Evolutionary conservation across 139 green algal species (phyloP), one percentile per base, ranked within the genome.

Genomic region (Picochlorum sp.): DNA sequence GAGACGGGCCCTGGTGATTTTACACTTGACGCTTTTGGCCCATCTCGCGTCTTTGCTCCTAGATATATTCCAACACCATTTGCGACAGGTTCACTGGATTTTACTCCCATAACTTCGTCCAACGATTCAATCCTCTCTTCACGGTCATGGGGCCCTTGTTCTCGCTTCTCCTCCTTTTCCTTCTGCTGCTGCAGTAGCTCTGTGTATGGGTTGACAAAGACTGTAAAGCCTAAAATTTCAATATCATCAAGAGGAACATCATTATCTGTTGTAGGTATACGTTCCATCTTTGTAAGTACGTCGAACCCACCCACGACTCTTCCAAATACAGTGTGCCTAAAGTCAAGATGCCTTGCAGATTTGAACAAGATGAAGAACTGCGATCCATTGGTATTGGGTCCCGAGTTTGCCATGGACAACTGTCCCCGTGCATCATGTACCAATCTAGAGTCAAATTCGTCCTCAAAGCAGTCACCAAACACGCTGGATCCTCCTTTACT

Each of bases 141-240:
- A 20, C 3, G 3, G 3, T 51, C 15, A 51, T 0, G 45, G 47
- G 18, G 16, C 47, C n/a, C 0, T 54, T 26, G 0, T 54, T 24
- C 6, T 16, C 45, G 20, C n/a, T 26, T 58, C 2, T 32, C 57
- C 28, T 77, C 78, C 37, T 67, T 75, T 23, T 73, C 80, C 38
- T 80, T 75, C 68, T 93, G 75, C 45, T 84, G 82, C 49, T 90
- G 78, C 32, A 87, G 73, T 73, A 91, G 70, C 26, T 98, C 91
- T 50, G 79, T 80, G 70, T 92, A 98, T 10, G 92, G 92, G 73
- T 98, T 92, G 15, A 85, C 84, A 77, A 96, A 98, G n/a, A 97
- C 75, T 28, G 77, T 85, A 18, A 73, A 75, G 6, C 75, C 77
- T 50, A 69, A 85, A 66, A 97, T 92, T 21, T 62, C 79, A 66